These are phyloP conservation scores for Coelastrella sp. DNA, from an alignment of 139 green algal genomes.

Conservation along the genomic window DNA sequence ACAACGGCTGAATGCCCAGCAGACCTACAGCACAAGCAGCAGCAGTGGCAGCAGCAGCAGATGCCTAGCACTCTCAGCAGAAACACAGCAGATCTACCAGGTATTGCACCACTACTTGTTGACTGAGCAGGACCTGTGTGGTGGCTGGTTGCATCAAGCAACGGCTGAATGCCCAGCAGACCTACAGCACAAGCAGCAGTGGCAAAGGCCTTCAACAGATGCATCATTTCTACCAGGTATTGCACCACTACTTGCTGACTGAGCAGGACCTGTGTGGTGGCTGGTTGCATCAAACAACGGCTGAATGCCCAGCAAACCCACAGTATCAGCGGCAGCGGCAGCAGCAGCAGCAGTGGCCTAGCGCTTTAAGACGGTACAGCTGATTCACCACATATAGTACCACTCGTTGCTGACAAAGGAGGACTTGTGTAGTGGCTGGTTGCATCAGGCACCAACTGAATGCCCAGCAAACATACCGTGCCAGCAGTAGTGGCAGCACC, in stretches of 20 bases:
- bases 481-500: not conserved
- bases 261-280: constrained; percentile 5
- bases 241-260: constrained; percentile 61
- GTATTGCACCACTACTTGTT: constrained; percentile 71
- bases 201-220: no score
- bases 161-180: constrained; percentile 24
- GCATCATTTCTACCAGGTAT: no score
- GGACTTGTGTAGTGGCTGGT: not conserved
- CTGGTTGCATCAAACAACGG: not conserved
- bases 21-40: constrained; percentile 11
- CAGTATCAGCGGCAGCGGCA: not conserved
- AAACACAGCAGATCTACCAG: constrained; percentile 80
- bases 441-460: constrained; percentile 18
- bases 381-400: constrained; percentile 86
- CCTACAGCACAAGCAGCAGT: constrained; percentile 10
- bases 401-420: constrained; percentile 46
- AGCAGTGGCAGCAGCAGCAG: not conserved
- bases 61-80: not conserved
- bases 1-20: constrained; percentile 20
- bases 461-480: constrained; percentile 1
- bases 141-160: not conserved
- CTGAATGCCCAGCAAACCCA: constrained; percentile 29
- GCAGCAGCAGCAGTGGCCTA: not conserved
- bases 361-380: no score
- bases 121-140: not conserved